Evolutionary conservation across 805 yeast genomes (phyloP).

Genomic region (Kluyveromyces nonfermentans): DNA sequence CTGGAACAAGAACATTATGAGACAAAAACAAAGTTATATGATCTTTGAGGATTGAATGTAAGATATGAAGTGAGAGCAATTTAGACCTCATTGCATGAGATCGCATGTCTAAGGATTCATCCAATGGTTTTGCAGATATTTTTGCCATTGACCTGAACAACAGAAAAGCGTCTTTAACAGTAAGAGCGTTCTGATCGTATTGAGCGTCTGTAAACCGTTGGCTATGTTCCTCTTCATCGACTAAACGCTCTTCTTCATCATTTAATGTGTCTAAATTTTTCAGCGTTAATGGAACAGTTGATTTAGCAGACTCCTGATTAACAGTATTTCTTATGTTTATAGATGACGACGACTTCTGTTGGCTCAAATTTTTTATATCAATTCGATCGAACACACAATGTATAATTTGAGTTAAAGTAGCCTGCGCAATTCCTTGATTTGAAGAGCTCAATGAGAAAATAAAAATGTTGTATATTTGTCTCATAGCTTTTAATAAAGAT

Average conservation of each 20-base stretch:
- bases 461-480: conserved; percentile 90
- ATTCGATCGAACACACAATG: conserved; percentile 71
- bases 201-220: conserved; percentile 10
- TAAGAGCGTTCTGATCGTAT: conserved; percentile 52
- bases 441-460: conserved; percentile 71
- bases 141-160: conserved; percentile 93
- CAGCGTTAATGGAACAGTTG: conserved; percentile 39
- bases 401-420: conserved; percentile 84
- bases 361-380: conserved; percentile 16
- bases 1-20: conserved; percentile 43
- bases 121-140: conserved; percentile 76
- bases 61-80: conserved; percentile 74
- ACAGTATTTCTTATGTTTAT: conserved; percentile 11
- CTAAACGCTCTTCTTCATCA: conserved; percentile 47
- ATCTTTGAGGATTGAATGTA: conserved; percentile 76
- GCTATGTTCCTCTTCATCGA: conserved; percentile 38
- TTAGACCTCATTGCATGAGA: conserved; percentile 91
- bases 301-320: not conserved
- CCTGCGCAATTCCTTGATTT: conserved; percentile 93
- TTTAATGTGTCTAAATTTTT: conserved; percentile 48
- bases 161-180: conserved; percentile 83
- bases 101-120: conserved; percentile 72
- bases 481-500: conserved; percentile 74
- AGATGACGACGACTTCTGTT: conserved; percentile 6
- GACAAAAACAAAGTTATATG: conserved; percentile 75